Evolutionary conservation across 164 flowering plant species (phyloP).

Genomic region (Stephania yunnanensis): DNA sequence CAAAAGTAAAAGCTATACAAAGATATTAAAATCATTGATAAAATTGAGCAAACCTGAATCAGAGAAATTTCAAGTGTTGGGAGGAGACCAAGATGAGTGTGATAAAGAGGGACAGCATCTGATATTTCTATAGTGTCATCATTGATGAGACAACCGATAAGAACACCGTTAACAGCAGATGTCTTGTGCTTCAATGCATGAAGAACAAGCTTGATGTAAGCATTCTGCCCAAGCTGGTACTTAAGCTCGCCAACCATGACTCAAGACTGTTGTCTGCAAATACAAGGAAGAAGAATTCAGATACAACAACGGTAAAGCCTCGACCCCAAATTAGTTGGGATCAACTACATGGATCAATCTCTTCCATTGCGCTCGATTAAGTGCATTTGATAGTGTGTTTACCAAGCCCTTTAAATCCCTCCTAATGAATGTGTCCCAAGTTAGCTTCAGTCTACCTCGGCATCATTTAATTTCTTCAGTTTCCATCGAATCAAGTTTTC

Average conservation of each 20-base stretch:
- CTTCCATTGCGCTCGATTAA: too few species aligned
- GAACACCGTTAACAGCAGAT: slow-evolving; percentile 77
- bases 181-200: slow-evolving; percentile 77
- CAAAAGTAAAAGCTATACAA: slow-evolving; percentile 6
- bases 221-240: slow-evolving; percentile 72
- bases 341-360: not conserved
- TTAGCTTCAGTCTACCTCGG: too few species aligned
- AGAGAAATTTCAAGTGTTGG: slow-evolving; percentile 93
- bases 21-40: not conserved
- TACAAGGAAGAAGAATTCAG: not conserved
- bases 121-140: slow-evolving; percentile 46
- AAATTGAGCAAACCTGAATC: slow-evolving; percentile 38
- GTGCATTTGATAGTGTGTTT: too few species aligned
- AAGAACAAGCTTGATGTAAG: slow-evolving; percentile 83
- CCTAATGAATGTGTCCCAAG: too few species aligned
- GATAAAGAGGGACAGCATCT: slow-evolving; percentile 93
- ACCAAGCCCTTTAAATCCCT: too few species aligned
- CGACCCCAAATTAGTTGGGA: too few species aligned
- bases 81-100: slow-evolving; percentile 76
- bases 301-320: not conserved
- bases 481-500: too few species aligned
- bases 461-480: too few species aligned
- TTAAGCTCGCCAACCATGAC: slow-evolving; percentile 48
- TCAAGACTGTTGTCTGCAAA: not conserved
- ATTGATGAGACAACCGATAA: slow-evolving; percentile 58